phyloP scores from a whole-genome alignment of 495 filamentous ascomycete species.

The Neurospora africana region DNA sequence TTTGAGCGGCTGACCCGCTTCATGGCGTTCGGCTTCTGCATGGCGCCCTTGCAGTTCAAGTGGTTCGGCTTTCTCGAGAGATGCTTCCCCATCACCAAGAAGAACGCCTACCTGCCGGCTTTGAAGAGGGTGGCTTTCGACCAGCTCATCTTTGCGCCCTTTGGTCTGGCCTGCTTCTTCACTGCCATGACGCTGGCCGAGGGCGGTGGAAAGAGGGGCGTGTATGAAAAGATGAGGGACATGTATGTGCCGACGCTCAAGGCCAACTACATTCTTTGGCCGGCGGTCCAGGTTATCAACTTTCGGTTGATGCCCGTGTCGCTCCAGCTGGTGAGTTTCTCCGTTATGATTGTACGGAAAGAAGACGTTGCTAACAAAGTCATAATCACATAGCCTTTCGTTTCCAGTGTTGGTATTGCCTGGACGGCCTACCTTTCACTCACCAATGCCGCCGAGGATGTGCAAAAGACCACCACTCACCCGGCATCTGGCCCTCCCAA shows the following conservation, averaged over 20 bases:
- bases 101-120: constrained; percentile 58
- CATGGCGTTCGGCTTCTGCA: constrained; percentile 91
- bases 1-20: constrained; percentile 89
- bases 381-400: constrained; percentile 64
- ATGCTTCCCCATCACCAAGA: constrained; percentile 76
- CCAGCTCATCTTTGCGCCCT: constrained; percentile 90
- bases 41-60: constrained; percentile 92
- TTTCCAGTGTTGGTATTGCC: constrained; percentile 90
- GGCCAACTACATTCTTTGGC: constrained; percentile 95
- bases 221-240: constrained; percentile 78
- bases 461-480: constrained; percentile 2
- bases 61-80: constrained; percentile 88
- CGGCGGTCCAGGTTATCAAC: constrained; percentile 91
- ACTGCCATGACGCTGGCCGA: constrained; percentile 94
- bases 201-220: constrained; percentile 72
- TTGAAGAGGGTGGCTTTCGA: constrained; percentile 87
- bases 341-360: neutral
- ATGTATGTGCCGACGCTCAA: constrained; percentile 91
- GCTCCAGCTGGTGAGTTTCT: constrained; percentile 79
- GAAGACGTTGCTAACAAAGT: neutral
- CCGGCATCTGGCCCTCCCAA: constrained; percentile 23
- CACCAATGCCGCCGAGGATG: constrained; percentile 77
- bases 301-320: constrained; percentile 91
- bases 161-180: constrained; percentile 87
- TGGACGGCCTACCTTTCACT: constrained; percentile 99